Evolutionary conservation across 1,284 basidiomycete genomes (phyloP).

Genomic region (Sporisorium scitamineum): DNA sequence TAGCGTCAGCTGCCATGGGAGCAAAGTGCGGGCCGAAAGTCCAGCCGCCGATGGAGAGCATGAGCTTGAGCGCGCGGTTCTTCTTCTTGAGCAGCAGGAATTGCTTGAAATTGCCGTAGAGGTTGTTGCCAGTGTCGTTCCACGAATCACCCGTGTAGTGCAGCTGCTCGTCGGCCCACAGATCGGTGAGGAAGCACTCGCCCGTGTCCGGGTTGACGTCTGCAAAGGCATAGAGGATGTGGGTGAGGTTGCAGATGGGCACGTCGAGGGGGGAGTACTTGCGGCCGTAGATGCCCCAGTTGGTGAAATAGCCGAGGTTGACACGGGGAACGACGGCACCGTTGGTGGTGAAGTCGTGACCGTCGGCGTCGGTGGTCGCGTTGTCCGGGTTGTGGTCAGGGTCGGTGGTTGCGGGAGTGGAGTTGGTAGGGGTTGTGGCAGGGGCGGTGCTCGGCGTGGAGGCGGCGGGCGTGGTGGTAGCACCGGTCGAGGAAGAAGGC

Average conservation of each 20-base stretch:
- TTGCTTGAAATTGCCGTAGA: conserved; percentile 89
- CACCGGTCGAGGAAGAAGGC: conserved; percentile 12
- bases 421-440: conserved; percentile 1
- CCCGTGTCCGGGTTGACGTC: conserved; percentile 79
- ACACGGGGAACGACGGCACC: conserved; percentile 45
- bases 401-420: conserved; percentile 7
- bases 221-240: conserved; percentile 88
- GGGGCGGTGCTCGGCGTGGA: conserved; percentile 16
- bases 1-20: conserved; percentile 51
- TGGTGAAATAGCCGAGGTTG: conserved; percentile 60
- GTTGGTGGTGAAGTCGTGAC: conserved; percentile 37
- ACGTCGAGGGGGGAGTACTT: conserved; percentile 80
- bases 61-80: conserved; percentile 73
- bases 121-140: conserved; percentile 75
- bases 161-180: conserved; percentile 80
- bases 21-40: conserved; percentile 68
- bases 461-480: conserved; percentile 4
- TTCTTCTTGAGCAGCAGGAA: conserved; percentile 83
- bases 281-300: conserved; percentile 92
- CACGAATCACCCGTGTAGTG: conserved; percentile 75
- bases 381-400: background rate
- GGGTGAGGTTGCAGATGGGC: conserved; percentile 78
- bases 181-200: conserved; percentile 76
- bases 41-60: conserved; percentile 70
- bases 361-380: conserved; percentile 15